These are phyloP conservation scores for Acer saccharum DNA, from an alignment of 345 rosid species.

Conservation along the genomic window DNA sequence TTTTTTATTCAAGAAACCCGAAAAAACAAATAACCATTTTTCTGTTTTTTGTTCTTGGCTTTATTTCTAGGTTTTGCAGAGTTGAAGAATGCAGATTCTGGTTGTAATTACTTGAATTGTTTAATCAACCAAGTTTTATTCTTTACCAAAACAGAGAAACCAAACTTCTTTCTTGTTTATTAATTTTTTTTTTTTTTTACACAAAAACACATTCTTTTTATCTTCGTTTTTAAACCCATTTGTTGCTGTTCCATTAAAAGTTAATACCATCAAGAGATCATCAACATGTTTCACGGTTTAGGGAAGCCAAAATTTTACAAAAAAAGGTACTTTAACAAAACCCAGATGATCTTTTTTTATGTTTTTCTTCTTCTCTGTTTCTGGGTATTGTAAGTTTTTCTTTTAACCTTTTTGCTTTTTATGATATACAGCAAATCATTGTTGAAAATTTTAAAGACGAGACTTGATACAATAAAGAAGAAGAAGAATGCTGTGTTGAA, in stretches of 20 bases:
- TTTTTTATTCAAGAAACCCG: background rate
- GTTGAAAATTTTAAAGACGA: slow-evolving; percentile 54
- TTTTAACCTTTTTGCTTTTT: background rate
- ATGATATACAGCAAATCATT: slow-evolving; percentile 55
- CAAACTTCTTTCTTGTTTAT: background rate
- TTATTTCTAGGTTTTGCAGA: background rate
- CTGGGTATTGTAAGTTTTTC: background rate
- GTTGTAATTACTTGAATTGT: slow-evolving; percentile 13
- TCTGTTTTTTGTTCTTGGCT: background rate
- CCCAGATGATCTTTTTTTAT: slow-evolving; percentile 4
- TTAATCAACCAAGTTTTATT: background rate
- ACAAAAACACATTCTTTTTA: background rate
- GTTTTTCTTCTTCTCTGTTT: background rate
- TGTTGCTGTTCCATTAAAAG: background rate
- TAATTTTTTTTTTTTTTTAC: background rate
- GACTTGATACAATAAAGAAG: slow-evolving; percentile 69
- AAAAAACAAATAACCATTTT: background rate
- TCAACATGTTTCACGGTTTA: slow-evolving; percentile 35
- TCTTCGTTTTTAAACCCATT: background rate
- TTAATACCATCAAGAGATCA: background rate
- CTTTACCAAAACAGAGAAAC: background rate
- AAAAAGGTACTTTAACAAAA: slow-evolving; percentile 31
- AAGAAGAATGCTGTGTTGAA: slow-evolving; percentile 65
- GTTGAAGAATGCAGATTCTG: slow-evolving; percentile 17
- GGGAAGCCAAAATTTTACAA: slow-evolving; percentile 39